Base-by-base conservation (phyloP, 1,284 basidiomycete species). In the Ustilago curta region DNA sequence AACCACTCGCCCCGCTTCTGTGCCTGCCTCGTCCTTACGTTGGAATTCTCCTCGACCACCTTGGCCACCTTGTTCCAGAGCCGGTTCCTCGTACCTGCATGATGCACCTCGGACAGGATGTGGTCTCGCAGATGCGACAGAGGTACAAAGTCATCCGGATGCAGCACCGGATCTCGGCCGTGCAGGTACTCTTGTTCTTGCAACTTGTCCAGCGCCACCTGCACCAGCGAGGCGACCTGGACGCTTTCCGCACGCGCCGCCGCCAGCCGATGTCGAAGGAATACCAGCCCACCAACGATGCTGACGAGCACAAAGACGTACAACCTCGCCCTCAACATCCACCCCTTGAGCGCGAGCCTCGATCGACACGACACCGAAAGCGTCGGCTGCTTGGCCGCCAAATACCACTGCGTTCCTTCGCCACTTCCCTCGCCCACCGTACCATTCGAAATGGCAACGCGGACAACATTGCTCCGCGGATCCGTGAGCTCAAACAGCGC, bases 31-130 rank as follows among this genome's bases (percentile, higher is more conserved):
- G 91, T 91, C 60, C 93, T 90, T 19, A 99, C 93, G 85, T 99
- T 99, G 19, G 94, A 90, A 86, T 99, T 99, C 59, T 90, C 90
- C 86, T 99, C 96, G 1, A 99, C 93, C 48, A 95, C 87, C 51
- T 88, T 90, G 83, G 93, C 92, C 44, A 99, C 97, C 64, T 89
- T 89, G 50, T 89, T 88, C 97, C 97, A 99, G 35, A 98, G 81
- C 37, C 90, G 87, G 63, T 90, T 89, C 50, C 95, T 89, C 31
- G 87, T 87, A 8, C 88, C 83, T 16, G 92, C 88, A 25, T 91
- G 91, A 81, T 93, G 92, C 65, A 93, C 91, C 55, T 92, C 90
- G 72, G 92, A 91, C 25, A 99, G 87, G 44, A 98, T 89, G 45
- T 93, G 88, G 86, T 99, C 96, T 47, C 97, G 91, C 37, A 99